Base-by-base conservation (phyloP, 2,329 filamentous ascomycete genomes). In the Trichoderma koningiopsis region DNA sequence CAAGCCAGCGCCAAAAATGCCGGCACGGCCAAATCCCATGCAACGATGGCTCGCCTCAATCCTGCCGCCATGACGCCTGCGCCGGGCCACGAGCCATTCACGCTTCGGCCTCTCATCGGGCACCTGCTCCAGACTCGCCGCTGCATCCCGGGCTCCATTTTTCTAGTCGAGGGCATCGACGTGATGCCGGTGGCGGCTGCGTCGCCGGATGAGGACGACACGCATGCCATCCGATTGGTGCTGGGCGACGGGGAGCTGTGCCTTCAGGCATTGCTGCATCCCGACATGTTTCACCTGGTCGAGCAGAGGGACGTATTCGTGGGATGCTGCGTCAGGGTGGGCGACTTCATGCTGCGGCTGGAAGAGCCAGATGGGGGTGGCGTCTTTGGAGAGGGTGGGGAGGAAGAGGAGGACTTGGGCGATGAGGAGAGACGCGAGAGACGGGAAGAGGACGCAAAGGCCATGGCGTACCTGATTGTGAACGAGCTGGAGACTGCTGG, bases 211-310 rank as follows among this genome's bases (percentile, higher is more conserved):
- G 77, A 74, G 2, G 77, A 73, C 19, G 74, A 79, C 74, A 83
- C 83, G 80, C 82, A 84, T 37, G 78, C 79, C 2, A 73, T 87
- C 0, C 80, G 85, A 2, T 72, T 88, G 13, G 66, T 87, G 0
- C 80, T 88, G 0, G 83, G 85, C 47, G 86, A 88, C 71, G 85
- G 86, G 1, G 79, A 83, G 72, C 75, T 87, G 4, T 87, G 84
- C 71, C 80, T 88, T n/a, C 86, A 88, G 74, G 85, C 84, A 0
- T 75, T 88, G 8, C 74, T 87, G 53, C 75, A 77, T 7, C 76
- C 80, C 1, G 80, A 81, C 58, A 79, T 85, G 76, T 85, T 87
- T 62, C 79, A 80, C 4, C 81, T 85, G n/a, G 78, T 86, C 10
- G 81, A 85, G 52, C 75, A 74, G 0, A 81, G 80, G 2, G 79